Conservation (phyloP, 2,329 filamentous ascomycete genomes). For the Trichoderma koningiopsis region DNA sequence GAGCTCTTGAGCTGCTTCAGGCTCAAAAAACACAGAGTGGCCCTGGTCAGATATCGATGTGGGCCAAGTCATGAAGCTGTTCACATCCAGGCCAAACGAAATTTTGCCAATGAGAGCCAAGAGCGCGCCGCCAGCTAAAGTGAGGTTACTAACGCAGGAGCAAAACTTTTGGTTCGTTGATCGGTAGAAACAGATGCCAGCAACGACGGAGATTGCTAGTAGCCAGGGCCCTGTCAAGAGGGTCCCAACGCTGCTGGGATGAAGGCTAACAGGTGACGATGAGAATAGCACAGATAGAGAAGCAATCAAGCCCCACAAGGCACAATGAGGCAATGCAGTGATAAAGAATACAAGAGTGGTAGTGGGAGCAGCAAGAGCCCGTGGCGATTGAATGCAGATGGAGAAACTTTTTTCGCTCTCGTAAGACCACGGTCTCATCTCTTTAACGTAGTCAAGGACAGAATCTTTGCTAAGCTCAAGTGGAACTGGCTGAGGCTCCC, state of each 20-base stretch:
- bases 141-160: conserved; percentile 37
- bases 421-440: conserved; percentile 46
- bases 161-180: conserved; percentile 39
- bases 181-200: conserved; percentile 39
- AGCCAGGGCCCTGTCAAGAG: conserved; percentile 51
- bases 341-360: conserved; percentile 49
- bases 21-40: conserved; percentile 33
- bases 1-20: conserved; percentile 32
- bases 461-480: conserved; percentile 38
- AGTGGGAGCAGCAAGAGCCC: conserved; percentile 54
- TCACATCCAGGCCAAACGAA: conserved; percentile 45
- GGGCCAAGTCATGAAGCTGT: conserved; percentile 31
- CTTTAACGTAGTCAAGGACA: conserved; percentile 42
- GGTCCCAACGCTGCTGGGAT: conserved; percentile 45
- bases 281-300: conserved; percentile 53
- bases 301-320: conserved; percentile 51
- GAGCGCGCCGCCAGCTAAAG: conserved; percentile 42
- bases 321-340: conserved; percentile 48
- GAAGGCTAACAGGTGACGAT: conserved; percentile 47
- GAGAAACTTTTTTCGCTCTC: conserved; percentile 34
- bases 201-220: conserved; percentile 40
- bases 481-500: conserved; percentile 33
- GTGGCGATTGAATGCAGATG: conserved; percentile 48
- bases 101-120: conserved; percentile 48
- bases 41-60: background rate